Conservation (phyloP, 345 rosid species). For the Triadica sebifera region DNA sequence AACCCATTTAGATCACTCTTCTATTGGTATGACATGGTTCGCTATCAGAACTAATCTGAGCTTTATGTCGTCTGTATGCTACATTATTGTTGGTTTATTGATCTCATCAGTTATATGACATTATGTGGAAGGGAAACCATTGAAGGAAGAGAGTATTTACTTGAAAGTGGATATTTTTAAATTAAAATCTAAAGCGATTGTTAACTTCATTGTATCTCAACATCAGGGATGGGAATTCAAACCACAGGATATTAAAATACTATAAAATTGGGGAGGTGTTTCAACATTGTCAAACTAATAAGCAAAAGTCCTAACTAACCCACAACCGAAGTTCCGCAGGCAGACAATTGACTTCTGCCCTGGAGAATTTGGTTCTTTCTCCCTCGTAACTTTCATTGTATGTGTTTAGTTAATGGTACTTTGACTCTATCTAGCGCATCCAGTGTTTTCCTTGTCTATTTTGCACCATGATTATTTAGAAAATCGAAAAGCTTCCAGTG, state of each 20-base stretch:
- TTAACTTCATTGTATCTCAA: neutral
- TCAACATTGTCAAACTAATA: conserved; percentile 11
- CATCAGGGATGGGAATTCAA: neutral
- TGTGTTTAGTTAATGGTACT: neutral
- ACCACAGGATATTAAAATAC: neutral
- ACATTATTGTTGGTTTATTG: neutral
- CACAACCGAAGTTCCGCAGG: conserved; percentile 17
- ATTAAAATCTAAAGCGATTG: neutral
- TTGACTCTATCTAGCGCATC: neutral
- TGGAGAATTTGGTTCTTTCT: conserved; percentile 1
- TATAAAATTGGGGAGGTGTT: conserved; percentile 2
- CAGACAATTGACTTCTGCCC: conserved; percentile 21
- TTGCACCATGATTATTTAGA: neutral
- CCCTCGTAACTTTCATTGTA: neutral
- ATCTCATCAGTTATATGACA: neutral
- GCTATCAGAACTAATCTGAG: neutral
- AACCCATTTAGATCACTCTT: neutral
- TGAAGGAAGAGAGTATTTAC: conserved; percentile 6
- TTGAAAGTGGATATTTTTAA: conserved; percentile 1
- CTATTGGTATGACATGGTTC: neutral
- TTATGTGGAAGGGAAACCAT: neutral
- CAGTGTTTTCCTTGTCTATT: neutral
- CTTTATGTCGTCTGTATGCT: neutral
- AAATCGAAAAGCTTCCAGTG: neutral
- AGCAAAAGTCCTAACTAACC: conserved; percentile 19